Base-by-base conservation (phyloP, 352 stramenopile species). In the Phytophthora quininea region DNA sequence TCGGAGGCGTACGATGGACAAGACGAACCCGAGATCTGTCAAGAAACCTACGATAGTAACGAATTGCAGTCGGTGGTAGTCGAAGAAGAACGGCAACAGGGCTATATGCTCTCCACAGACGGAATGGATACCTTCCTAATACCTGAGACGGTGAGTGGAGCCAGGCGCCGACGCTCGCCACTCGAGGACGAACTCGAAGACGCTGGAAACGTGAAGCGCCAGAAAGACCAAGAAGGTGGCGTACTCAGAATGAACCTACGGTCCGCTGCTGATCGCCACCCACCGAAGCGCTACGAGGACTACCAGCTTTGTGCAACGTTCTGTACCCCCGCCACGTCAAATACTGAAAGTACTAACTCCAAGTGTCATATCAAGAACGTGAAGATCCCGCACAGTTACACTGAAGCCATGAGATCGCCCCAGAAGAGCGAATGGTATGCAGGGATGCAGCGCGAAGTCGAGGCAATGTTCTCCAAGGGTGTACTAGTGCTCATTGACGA, bases 151-250 rank as follows among this genome's bases (percentile, higher is more conserved):
- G 5, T 60, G 30, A 60, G n/a, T n/a, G n/a, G n/a, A n/a, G n/a
- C n/a, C 42, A n/a, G 59, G 50, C 12, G 33, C 27, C 43, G 46
- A 31, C n/a, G 31, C 9, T 48, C 40, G 14, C 7, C 58, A 12
- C 43, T 67, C 19, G 51, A 60, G 35, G 59, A 50, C 42, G 59
- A 67, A 14, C 45, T 60, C 6, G 59, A 55, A 37, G 43, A 67
- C 31, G 59, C 55, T 4, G 47, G 47, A 29, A 52, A 46, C 30
- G 24, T 37, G 2, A 58, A 65, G 40, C 58, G 58, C 8, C 58
- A 53, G 33, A 50, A 14, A 8, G 11, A 54, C 14, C 4, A 31
- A 0, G 29, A 47, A 29, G 29, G 37, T 3, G 9, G 30, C 5
- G 11, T 10, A 37, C 49, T 14, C 3, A 24, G 49, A 27, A 65